phyloP scores from a whole-genome alignment of 2,329 filamentous ascomycete species.

The Xylaria sp. region DNA sequence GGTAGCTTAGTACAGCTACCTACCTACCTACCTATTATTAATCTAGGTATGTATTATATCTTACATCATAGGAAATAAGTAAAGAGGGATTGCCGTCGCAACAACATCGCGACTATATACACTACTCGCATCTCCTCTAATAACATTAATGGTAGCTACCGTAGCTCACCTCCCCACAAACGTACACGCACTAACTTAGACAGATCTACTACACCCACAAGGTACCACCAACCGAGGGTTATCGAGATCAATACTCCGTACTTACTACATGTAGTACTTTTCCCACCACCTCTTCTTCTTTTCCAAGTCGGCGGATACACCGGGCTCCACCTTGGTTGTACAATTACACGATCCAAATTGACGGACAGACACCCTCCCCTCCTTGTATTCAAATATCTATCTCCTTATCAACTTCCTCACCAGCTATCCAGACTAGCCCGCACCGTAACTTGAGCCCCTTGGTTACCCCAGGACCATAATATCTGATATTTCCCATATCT shows the following conservation, averaged over 20 bases:
- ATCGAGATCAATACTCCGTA: conserved; percentile 16
- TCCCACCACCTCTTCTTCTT: not conserved
- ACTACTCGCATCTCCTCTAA: not conserved
- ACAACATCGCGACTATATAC: conserved; percentile 4
- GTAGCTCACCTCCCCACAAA: conserved; percentile 1
- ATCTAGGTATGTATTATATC: too few species aligned
- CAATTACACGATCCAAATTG: conserved; percentile 32
- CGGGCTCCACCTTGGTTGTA: conserved; percentile 29
- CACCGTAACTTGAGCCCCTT: conserved; percentile 10
- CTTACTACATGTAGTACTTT: not conserved
- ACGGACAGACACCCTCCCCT: conserved; percentile 30
- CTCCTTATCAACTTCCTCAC: not conserved
- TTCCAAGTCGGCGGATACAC: conserved; percentile 30
- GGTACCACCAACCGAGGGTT: conserved; percentile 13
- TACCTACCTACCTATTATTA: too few species aligned
- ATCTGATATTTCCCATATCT: conserved; percentile 12
- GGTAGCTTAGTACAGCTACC: not conserved
- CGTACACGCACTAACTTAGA: conserved; percentile 7
- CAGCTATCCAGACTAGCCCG: conserved; percentile 12
- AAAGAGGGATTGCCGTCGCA: conserved; percentile 3
- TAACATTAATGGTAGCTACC: not conserved
- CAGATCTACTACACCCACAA: conserved; percentile 13
- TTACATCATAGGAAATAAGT: too few species aligned
- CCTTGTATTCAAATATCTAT: conserved; percentile 13
- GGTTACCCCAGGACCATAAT: conserved; percentile 3